Conservation (phyloP, 306 rosid species). For the Rosa rugosa region DNA sequence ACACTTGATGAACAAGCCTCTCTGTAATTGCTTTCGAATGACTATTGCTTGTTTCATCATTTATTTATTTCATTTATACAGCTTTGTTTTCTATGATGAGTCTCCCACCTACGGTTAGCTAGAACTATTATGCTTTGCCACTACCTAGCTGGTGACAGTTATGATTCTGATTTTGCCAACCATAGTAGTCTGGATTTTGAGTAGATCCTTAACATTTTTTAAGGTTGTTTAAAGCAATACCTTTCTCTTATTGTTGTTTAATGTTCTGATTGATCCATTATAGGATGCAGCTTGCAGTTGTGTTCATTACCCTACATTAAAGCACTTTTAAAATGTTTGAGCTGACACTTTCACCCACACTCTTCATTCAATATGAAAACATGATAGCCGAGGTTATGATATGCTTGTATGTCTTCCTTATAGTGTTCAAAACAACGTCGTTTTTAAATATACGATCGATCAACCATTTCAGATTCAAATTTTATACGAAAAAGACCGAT, state of each 20-base stretch:
- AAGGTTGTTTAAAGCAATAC: neutral
- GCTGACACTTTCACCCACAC: neutral
- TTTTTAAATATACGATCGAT: neutral
- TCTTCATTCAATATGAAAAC: neutral
- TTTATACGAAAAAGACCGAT: neutral
- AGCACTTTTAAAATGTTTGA: neutral
- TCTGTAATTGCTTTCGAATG: neutral
- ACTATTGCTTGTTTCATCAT: slow-evolving; percentile 1
- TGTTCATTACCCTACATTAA: neutral
- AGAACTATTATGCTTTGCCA: neutral
- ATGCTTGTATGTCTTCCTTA: neutral
- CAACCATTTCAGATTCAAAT: too few relatives aligned
- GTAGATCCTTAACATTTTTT: neutral
- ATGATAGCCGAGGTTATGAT: neutral
- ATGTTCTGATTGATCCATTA: slow-evolving; percentile 5
- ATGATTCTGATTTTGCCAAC: slow-evolving; percentile 6
- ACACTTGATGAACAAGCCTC: neutral
- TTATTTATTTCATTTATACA: neutral
- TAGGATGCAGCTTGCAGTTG: neutral
- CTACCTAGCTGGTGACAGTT: slow-evolving; percentile 16
- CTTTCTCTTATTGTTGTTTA: neutral
- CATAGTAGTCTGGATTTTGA: neutral
- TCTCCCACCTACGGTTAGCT: neutral
- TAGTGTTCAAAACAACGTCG: neutral
- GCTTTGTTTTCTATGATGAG: neutral